Evolutionary conservation across 2,329 filamentous ascomycete species (phyloP), one percentile per base, ranked within the genome.

Genomic region (Venturia carpophila): DNA sequence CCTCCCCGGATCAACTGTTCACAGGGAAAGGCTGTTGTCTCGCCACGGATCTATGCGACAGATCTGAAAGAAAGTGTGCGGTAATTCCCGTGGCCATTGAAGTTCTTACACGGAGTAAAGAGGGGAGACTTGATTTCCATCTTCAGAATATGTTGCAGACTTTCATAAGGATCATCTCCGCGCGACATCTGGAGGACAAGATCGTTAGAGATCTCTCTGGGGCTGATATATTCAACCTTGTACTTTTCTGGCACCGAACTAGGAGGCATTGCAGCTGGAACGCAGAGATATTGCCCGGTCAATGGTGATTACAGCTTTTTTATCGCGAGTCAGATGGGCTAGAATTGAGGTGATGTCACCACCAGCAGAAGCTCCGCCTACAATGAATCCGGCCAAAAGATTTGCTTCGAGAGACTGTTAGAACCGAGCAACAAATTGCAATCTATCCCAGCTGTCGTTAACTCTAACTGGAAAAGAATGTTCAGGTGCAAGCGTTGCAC

Each of bases 341-440:
- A 63, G 19, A 30, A 78, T 78, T 0, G 78, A 77, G 0, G 79
- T 75, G 65, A 83, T 77, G 68, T 83, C 82, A n/a, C 78, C 82
- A 4, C 81, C 81, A 0, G 80, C 80, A 2, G 79, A 81, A 3
- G 77, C 79, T n/a, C 82, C 82, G 7, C 80, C 79, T 0, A 83
- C 70, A 19, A 82, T 73, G 67, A 83, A 79, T 7, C 80, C 80
- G 61, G 73, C 75, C 3, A 69, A 66, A 1, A 80, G 75, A 56
- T 81, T 74, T 1, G 77, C 77, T 73, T 69, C 58, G 7, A 82
- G 71, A 0, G 49, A 61, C 0, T 62, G 30, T 66, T 68, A 27
- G 69, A 70, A 55, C 17, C 30, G 52, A 34, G 63, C 63, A n/a
- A 76, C 75, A 78, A 79, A 80, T 67, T 74, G 71, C 0, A 79